Conservation (phyloP, 192 early-diverging fungal genomes). For the Dispira simplex region DNA sequence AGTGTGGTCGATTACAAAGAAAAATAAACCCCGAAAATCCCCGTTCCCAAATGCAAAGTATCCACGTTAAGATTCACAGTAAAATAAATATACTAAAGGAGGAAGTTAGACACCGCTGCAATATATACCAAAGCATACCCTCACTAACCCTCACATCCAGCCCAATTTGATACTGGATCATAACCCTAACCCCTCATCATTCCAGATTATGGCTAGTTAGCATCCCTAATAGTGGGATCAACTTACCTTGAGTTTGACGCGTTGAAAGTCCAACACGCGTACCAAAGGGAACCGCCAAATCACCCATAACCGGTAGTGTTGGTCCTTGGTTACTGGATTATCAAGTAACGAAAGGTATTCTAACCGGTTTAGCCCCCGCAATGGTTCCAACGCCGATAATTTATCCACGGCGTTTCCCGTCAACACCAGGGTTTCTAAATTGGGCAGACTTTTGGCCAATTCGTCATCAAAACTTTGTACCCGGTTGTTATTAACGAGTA, state of each 20-base stretch:
- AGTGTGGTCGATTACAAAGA: background rate
- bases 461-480: constrained; percentile 62
- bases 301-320: constrained; percentile 71
- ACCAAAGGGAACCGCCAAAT: constrained; percentile 65
- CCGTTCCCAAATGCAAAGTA: constrained; percentile 9
- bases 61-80: background rate
- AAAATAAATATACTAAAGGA: background rate
- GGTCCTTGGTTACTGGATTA: constrained; percentile 73
- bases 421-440: constrained; percentile 63
- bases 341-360: constrained; percentile 62
- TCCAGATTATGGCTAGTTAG: background rate
- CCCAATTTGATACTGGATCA: background rate
- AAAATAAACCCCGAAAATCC: background rate
- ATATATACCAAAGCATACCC: background rate
- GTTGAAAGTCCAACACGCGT: constrained; percentile 76
- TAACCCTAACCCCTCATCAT: background rate
- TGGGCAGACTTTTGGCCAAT: constrained; percentile 49
- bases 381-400: constrained; percentile 70
- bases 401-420: constrained; percentile 77
- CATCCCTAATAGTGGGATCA: background rate
- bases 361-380: constrained; percentile 29
- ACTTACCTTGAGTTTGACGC: constrained; percentile 49
- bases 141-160: background rate
- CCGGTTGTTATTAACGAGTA: constrained; percentile 82
- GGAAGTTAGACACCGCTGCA: background rate